Evolutionary conservation across 768 basidiomycete species (phyloP).

Genomic region (Leccinum pellstonianum): DNA sequence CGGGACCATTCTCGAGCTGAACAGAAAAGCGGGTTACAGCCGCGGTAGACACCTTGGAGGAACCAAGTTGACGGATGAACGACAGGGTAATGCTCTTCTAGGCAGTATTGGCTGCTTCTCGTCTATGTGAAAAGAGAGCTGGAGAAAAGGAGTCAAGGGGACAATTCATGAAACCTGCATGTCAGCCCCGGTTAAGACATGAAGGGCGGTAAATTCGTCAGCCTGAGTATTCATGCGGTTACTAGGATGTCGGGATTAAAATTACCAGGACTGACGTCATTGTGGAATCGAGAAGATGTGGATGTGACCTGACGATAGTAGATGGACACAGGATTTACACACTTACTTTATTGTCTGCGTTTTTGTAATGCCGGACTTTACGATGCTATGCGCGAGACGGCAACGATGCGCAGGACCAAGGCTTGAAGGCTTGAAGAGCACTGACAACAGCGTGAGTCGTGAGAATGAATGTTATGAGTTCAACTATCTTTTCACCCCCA

Average conservation of each 20-base stretch:
- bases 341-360: too few relatives aligned
- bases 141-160: neutral
- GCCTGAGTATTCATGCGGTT: neutral
- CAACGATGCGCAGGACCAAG: too few relatives aligned
- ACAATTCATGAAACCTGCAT: constrained; percentile 4
- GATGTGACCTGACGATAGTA: too few relatives aligned
- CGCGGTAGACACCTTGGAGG: neutral
- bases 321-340: too few relatives aligned
- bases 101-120: neutral
- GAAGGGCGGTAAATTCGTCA: neutral
- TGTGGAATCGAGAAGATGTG: too few relatives aligned
- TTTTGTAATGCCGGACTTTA: too few relatives aligned
- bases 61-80: neutral
- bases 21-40: neutral
- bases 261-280: neutral
- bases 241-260: neutral
- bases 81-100: neutral
- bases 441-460: too few relatives aligned
- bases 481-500: too few relatives aligned
- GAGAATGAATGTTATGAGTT: too few relatives aligned
- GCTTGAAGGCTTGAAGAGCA: too few relatives aligned
- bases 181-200: neutral
- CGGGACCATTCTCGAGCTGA: neutral
- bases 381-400: too few relatives aligned
- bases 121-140: constrained; percentile 1